phyloP scores from a whole-genome alignment of 345 rosid species.

The Salix brachista region DNA sequence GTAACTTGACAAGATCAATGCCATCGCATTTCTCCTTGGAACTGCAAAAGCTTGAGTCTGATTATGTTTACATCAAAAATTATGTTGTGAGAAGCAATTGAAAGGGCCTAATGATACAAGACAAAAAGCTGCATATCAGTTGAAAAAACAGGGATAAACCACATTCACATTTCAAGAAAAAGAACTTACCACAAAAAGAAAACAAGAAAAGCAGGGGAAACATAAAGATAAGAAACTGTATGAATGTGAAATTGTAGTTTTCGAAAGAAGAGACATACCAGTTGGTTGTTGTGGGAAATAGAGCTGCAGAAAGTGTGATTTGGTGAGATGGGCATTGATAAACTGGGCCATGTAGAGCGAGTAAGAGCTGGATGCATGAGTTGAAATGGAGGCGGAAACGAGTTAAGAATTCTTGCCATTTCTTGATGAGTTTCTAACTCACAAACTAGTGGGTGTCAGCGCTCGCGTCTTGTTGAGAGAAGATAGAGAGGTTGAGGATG shows the following conservation, averaged over 20 bases:
- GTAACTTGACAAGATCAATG: conserved; percentile 54
- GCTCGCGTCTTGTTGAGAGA: not conserved
- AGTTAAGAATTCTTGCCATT: conserved; percentile 17
- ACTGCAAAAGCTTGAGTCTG: conserved; percentile 78
- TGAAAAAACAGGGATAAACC: not conserved
- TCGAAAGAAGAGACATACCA: conserved; percentile 4
- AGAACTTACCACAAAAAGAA: not conserved
- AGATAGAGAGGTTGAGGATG: not conserved
- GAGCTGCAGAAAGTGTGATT: conserved; percentile 3
- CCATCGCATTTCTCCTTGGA: conserved; percentile 62
- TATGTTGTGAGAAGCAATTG: conserved; percentile 27
- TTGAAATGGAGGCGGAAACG: not conserved
- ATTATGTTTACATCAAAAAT: conserved; percentile 34
- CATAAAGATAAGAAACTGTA: not conserved
- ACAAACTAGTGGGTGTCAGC: not conserved
- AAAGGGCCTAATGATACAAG: not conserved
- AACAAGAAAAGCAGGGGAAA: not conserved
- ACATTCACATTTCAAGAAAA: not conserved
- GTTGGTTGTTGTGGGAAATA: not conserved
- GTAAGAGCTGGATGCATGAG: not conserved
- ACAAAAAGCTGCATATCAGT: not conserved
- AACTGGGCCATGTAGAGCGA: not conserved
- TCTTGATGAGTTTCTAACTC: not conserved
- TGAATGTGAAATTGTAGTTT: not conserved
- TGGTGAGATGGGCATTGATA: conserved; percentile 10